Base-by-base conservation (phyloP, 2,329 filamentous ascomycete genomes). In the Metarhizium album region DNA sequence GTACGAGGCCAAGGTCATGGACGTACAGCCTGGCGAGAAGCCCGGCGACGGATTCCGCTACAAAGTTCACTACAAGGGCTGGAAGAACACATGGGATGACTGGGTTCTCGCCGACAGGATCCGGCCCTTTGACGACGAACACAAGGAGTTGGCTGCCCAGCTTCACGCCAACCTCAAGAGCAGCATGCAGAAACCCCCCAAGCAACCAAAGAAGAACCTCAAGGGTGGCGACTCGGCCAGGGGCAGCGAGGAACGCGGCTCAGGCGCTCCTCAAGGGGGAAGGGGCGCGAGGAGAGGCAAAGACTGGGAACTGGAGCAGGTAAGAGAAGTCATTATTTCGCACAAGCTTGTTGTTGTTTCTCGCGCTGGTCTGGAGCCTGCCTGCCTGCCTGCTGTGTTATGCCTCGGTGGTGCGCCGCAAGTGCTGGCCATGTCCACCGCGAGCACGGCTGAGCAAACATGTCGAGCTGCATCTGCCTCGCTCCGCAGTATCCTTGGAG, bases 51-150 rank as follows among this genome's bases (percentile, higher is more conserved):
- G 85, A 33, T 90, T 82, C 64, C 82, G 89, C 66, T 98, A 95
- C 73, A 87, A 87, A 64, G 87, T 98, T 50, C 93, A 98, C 70
- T 98, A 98, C 74, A 97, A 97, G 70, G 93, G 93, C 63, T 98
- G 93, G 93, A 98, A 98, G 76, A 90, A 91, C 68, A 96, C 90
- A 78, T 98, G 93, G 93, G 93, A 98, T 72, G 93, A 98, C 72
- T 97, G 91, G 91, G 93, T 97, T 43, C 82, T 87, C 22, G 84
- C 90, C 68, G 91, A 97, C 67, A 87, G 93, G 58, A 84, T 98
- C 54, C 85, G 90, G 64, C 96, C 96, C 71, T 86, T 91, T 66
- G 95, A 84, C 48, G 89, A 95, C 51, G 93, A 97, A 70, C 96
- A 97, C 71, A 87, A 88, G 64, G 89, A 95, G 64, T 79, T 98